Conservation (phyloP, 2,329 filamentous ascomycete species). For the Trichoderma harzianum region DNA sequence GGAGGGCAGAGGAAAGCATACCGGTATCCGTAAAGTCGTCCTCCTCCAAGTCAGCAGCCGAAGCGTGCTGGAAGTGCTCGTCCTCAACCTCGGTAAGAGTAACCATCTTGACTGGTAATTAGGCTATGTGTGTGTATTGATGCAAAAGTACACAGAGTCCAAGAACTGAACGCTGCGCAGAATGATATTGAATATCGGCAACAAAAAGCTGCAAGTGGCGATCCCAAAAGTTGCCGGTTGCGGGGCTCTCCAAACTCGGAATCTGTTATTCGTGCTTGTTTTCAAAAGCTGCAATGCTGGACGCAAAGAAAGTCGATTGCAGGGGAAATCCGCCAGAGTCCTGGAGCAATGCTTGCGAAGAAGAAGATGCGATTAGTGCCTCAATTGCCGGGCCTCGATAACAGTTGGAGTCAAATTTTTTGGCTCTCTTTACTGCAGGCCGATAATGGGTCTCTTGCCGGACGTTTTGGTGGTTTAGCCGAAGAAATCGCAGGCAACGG, state of each 20-base stretch:
- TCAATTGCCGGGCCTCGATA: slow-evolving; percentile 11
- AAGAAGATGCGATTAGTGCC: not conserved
- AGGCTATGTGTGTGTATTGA: not conserved
- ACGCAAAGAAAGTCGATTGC: not conserved
- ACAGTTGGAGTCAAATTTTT: slow-evolving; percentile 20
- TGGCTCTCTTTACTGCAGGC: slow-evolving; percentile 5
- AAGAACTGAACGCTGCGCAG: not conserved
- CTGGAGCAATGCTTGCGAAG: not conserved
- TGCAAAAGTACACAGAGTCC: not conserved
- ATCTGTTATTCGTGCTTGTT: no score
- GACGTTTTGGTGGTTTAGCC: slow-evolving; percentile 16
- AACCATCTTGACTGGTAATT: slow-evolving; percentile 65
- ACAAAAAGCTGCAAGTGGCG: not conserved
- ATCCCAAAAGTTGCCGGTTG: not conserved
- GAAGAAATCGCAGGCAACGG: slow-evolving; percentile 12
- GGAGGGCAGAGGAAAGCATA: slow-evolving; percentile 52
- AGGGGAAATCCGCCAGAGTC: not conserved
- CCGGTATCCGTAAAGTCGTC: slow-evolving; percentile 94
- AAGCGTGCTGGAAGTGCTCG: slow-evolving; percentile 79
- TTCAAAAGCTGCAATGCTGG: not conserved
- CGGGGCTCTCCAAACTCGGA: not conserved
- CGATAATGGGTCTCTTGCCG: slow-evolving; percentile 2
- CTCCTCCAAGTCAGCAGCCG: slow-evolving; percentile 73
- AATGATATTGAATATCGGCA: not conserved
- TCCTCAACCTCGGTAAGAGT: slow-evolving; percentile 96